Evolutionary conservation across 1,284 basidiomycete species (phyloP).

Genomic region (Trametes polyzona): DNA sequence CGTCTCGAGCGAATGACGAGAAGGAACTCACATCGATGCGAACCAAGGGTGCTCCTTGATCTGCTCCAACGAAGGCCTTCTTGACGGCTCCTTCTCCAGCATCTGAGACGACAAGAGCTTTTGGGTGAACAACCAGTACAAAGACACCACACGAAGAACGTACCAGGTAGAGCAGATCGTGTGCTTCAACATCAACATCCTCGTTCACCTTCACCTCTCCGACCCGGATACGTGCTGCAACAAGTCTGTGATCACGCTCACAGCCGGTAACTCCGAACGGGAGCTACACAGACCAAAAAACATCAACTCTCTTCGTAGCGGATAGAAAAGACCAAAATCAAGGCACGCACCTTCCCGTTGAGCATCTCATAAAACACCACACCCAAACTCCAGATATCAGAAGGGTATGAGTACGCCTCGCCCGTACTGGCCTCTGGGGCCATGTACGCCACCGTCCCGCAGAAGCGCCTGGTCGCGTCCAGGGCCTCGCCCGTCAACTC

Average conservation of each 20-base stretch:
- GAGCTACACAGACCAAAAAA: conserved; percentile 17
- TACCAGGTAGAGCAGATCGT: conserved; percentile 23
- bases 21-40: conserved; percentile 20
- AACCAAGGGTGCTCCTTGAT: conserved; percentile 32
- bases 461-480: conserved; percentile 14
- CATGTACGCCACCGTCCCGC: conserved; percentile 53
- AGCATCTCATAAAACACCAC: conserved; percentile 64
- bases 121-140: not conserved
- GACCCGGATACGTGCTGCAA: conserved; percentile 6
- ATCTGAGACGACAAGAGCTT: conserved; percentile 18
- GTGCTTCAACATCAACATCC: conserved; percentile 14
- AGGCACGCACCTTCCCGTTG: conserved; percentile 42
- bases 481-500: not conserved
- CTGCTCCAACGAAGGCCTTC: conserved; percentile 24
- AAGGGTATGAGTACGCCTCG: conserved; percentile 52
- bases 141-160: not conserved
- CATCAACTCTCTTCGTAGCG: not conserved
- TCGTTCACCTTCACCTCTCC: conserved; percentile 8
- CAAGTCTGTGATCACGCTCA: conserved; percentile 5
- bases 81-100: conserved; percentile 28
- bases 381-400: conserved; percentile 48
- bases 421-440: conserved; percentile 58
- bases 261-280: conserved; percentile 22
- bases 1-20: not conserved
- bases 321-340: not conserved